Percentiles rank a stretch among this genome's conserved stretches.
phyloP scores from a whole-genome alignment of 306 rosid species.

The Coriaria nepalensis region DNA sequence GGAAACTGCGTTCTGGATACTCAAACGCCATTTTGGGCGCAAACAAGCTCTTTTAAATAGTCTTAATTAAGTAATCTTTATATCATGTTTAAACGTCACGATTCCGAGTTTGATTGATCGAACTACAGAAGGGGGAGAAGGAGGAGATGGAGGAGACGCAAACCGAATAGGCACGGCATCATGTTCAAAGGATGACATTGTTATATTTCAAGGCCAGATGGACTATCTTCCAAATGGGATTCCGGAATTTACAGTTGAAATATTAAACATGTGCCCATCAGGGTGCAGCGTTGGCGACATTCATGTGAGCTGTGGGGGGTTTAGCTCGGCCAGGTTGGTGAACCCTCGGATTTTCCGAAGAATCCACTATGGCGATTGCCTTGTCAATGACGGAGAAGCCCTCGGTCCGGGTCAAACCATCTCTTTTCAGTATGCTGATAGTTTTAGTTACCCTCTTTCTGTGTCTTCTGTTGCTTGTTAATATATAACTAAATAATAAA shows the following conservation, averaged over 20 bases:
- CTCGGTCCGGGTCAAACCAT: conserved; percentile 32
- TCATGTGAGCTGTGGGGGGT: conserved; percentile 49
- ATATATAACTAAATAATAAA: neutral
- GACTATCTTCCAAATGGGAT: conserved; percentile 42
- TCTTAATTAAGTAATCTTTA: no score
- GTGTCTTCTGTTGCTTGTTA: conserved; percentile 38
- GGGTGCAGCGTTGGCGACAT: conserved; percentile 44
- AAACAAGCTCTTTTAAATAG: no score
- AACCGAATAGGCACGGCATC: conserved; percentile 14
- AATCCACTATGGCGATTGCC: conserved; percentile 37
- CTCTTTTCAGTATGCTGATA: conserved; percentile 49
- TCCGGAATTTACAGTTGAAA: conserved; percentile 37
- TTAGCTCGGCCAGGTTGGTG: conserved; percentile 46
- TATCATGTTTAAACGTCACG: neutral
- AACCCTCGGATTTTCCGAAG: conserved; percentile 37
- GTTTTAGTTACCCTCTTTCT: conserved; percentile 34
- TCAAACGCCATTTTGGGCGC: no score
- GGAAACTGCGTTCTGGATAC: no score
- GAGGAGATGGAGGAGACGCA: no score
- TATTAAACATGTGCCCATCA: conserved; percentile 27
- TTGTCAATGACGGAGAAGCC: conserved; percentile 32
- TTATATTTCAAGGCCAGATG: conserved; percentile 30
- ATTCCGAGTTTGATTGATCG: no score
- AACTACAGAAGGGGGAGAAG: conserved; percentile 14
- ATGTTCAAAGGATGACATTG: conserved; percentile 37